A percentile compares a stretch with the other conserved stretches of the same genome.
Conservation (phyloP, 177 flowering plant genomes). For the Vitis hybrid region DNA sequence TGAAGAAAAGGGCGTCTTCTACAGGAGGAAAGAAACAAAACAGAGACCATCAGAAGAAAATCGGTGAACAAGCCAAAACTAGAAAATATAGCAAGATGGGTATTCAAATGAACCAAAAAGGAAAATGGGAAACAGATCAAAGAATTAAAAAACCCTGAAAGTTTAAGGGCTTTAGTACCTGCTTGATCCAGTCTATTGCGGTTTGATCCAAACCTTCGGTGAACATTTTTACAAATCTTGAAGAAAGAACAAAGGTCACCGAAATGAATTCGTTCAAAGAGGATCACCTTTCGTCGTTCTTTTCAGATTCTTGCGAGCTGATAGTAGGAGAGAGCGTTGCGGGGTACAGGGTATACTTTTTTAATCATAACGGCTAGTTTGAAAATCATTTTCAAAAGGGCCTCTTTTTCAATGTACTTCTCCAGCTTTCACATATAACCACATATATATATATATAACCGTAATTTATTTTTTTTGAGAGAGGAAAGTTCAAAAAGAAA, state of each 20-base stretch:
- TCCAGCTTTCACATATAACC: no score
- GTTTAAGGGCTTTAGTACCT: slow-evolving; percentile 33
- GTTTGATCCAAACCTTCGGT: slow-evolving; percentile 77
- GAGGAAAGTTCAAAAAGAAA: no score
- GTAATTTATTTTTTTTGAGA: no score
- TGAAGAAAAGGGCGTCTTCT: background rate
- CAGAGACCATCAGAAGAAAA: background rate
- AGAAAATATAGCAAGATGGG: background rate
- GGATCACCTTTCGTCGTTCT: no score
- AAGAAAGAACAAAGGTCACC: background rate
- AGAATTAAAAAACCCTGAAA: background rate
- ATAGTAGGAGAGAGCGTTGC: no score
- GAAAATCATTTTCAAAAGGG: no score
- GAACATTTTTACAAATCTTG: slow-evolving; percentile 47
- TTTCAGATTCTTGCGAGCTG: no score
- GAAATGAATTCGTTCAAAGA: no score
- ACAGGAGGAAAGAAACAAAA: background rate
- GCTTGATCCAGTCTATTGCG: slow-evolving; percentile 78
- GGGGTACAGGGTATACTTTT: no score
- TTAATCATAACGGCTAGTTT: no score
- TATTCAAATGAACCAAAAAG: background rate
- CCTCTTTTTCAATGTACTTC: no score
- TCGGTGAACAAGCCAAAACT: background rate
- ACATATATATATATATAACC: no score
- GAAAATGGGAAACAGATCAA: background rate